Percentiles rank a stretch among this genome's conserved stretches.
Evolutionary conservation across 352 stramenopile genomes (phyloP).

Genomic region (Pythium diclinum): DNA sequence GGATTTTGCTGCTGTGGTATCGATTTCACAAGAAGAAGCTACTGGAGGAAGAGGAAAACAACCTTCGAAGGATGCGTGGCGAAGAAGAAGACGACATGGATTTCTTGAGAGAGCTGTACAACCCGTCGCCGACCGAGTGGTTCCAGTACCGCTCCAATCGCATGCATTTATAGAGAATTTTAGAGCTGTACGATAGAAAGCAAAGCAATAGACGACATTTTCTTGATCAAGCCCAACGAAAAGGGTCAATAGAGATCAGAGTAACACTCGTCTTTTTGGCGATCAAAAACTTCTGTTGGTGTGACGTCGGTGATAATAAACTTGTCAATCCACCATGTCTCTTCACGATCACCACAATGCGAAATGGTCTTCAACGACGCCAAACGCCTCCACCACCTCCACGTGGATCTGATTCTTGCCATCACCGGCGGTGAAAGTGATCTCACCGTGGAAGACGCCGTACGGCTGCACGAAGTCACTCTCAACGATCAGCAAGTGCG

Average conservation of each 20-base stretch:
- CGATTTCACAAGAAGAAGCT: conserved; percentile 11
- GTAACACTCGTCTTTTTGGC: too few relatives aligned
- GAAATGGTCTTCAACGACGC: conserved; percentile 44
- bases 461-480: conserved; percentile 49
- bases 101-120: conserved; percentile 26
- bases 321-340: too few relatives aligned
- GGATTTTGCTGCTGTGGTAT: conserved; percentile 19
- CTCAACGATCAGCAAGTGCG: conserved; percentile 29
- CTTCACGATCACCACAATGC: conserved; percentile 31
- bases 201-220: background rate
- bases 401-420: conserved; percentile 18
- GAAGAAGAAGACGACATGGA: conserved; percentile 27
- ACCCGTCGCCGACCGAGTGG: conserved; percentile 28
- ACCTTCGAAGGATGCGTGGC: conserved; percentile 23
- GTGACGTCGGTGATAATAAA: too few relatives aligned
- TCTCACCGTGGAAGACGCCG: conserved; percentile 26
- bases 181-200: background rate
- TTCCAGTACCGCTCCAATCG: conserved; percentile 30
- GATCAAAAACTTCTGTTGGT: too few relatives aligned
- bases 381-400: conserved; percentile 35
- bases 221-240: too few relatives aligned
- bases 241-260: too few relatives aligned
- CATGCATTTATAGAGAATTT: conserved; percentile 20
- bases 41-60: conserved; percentile 20
- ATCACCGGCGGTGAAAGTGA: conserved; percentile 18